A percentile compares a stretch with the other conserved stretches of the same genome.
Evolutionary conservation across 106 monocot genomes (phyloP).

Genomic region (Acanthochlamys bracteata): DNA sequence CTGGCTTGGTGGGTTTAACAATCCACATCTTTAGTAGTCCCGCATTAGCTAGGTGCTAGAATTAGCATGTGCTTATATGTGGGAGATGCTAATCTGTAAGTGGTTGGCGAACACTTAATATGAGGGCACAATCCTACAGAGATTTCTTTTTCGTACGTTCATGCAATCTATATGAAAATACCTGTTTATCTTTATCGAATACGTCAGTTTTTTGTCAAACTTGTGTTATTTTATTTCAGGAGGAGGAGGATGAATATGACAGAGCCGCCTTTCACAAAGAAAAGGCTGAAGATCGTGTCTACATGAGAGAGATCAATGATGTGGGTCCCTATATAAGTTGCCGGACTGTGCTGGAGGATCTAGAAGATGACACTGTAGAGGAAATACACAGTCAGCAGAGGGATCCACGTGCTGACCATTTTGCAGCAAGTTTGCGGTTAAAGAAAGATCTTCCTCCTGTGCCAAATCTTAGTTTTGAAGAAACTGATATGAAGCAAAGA

Average conservation of each 20-base stretch:
- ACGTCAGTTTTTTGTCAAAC: not conserved
- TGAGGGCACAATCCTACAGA: too few relatives aligned
- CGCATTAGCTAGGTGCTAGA: too few relatives aligned
- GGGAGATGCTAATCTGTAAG: too few relatives aligned
- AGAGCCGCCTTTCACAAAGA: constrained; percentile 55
- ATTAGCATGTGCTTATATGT: too few relatives aligned
- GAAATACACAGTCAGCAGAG: constrained; percentile 14
- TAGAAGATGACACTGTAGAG: constrained; percentile 31
- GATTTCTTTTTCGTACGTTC: too few relatives aligned
- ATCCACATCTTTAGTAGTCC: too few relatives aligned
- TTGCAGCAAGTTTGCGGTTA: constrained; percentile 58
- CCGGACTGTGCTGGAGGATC: constrained; percentile 43
- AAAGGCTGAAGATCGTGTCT: constrained; percentile 50
- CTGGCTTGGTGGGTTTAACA: too few relatives aligned
- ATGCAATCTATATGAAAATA: not conserved
- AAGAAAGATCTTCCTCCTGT: constrained; percentile 36
- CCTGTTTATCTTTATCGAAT: not conserved
- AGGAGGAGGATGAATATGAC: constrained; percentile 96
- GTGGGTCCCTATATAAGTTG: constrained; percentile 54
- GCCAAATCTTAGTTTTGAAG: not conserved
- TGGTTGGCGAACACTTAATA: too few relatives aligned
- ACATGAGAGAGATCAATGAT: constrained; percentile 85
- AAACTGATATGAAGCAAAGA: not conserved
- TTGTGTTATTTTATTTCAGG: constrained; percentile 32
- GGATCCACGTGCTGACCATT: constrained; percentile 88